Base-by-base conservation (phyloP, 768 basidiomycete species). In the Mycena polygramma region DNA sequence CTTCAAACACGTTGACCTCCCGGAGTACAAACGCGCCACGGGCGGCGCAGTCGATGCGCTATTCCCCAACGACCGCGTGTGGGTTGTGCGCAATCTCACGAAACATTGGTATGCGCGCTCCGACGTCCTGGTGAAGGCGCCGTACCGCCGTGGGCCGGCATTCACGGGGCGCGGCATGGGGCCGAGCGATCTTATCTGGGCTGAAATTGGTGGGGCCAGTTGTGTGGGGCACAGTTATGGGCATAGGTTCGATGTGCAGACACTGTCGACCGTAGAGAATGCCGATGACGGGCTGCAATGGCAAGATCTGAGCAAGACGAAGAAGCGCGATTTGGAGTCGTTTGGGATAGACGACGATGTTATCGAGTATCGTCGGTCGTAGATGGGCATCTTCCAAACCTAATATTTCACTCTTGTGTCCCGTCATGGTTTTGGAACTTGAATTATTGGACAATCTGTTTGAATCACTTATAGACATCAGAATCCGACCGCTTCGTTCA, bases 71-170 rank as follows among this genome's bases (percentile, higher is more conserved):
- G 45, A 57, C 54, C 43, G 48, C 36, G 61, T 69, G 14, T 69
- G 61, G 60, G 61, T 63, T 41, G 54, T 52, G 20, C 68, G 68
- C 37, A 69, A 69, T 39, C 68, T 63, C 59, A 63, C 68, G n/a
- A 41, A 69, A 36, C 14, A 15, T 7, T 69, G 68, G 68, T 69
- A 57, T 22, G 68, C 55, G 37, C 68, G 68, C 46, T 13, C 61
- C 1, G 55, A 69, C 22, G 61, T 24, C 45, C 36, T 69, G 4
- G 20, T 69, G 37, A 41, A 54, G 53, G 14, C 41, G 2, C n/a
- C 24, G 14, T 1, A 69, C 14, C 24, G 15, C 19, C 24, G n/a
- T 9, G 68, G 61, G 36, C 68, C 68, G 9, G 46, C 36, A 1
- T 5, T 58, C 13, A 10, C 54, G 0, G 24, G 15, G 2, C 30